A percentile compares a stretch with the other conserved stretches of the same genome.
Evolutionary conservation across 768 basidiomycete genomes (phyloP).

Genomic region (Boletus rubescentipes): DNA sequence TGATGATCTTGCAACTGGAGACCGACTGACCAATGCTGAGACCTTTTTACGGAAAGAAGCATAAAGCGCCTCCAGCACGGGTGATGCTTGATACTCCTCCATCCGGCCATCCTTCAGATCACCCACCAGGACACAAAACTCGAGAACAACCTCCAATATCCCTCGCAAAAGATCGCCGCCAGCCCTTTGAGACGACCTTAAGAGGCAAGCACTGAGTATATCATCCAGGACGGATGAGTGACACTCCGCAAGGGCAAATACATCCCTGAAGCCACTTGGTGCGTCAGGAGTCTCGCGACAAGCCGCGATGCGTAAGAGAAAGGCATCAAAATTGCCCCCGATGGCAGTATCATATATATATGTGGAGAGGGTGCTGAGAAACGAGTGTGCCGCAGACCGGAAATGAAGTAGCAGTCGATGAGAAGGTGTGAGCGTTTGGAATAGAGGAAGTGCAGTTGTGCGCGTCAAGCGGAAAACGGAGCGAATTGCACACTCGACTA

Average conservation of each 20-base stretch:
- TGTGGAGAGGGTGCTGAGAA: slow-evolving; percentile 61
- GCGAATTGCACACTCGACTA: slow-evolving; percentile 68
- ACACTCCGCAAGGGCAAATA: slow-evolving; percentile 65
- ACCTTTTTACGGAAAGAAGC: slow-evolving; percentile 54
- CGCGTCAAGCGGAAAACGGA: slow-evolving; percentile 67
- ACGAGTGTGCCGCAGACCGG: slow-evolving; percentile 71
- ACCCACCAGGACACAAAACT: slow-evolving; percentile 64
- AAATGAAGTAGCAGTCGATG: slow-evolving; percentile 62
- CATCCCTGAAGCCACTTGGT: slow-evolving; percentile 52
- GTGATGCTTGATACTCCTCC: slow-evolving; percentile 65
- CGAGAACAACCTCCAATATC: slow-evolving; percentile 62
- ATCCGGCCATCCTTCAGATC: slow-evolving; percentile 53
- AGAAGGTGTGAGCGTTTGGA: slow-evolving; percentile 55
- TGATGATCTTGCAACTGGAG: background rate
- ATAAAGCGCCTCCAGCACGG: slow-evolving; percentile 53
- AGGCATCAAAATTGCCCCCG: slow-evolving; percentile 69
- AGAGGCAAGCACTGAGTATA: slow-evolving; percentile 71
- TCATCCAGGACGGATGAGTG: slow-evolving; percentile 73
- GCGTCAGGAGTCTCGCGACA: slow-evolving; percentile 20
- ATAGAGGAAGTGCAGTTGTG: slow-evolving; percentile 43
- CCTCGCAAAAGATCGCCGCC: slow-evolving; percentile 65
- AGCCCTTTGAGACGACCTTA: slow-evolving; percentile 64
- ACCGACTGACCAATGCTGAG: slow-evolving; percentile 51
- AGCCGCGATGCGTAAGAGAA: slow-evolving; percentile 46
- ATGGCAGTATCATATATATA: slow-evolving; percentile 86